Evolutionary conservation across 306 rosid genomes (phyloP).

Genomic region (Trichosanthes truncata): DNA sequence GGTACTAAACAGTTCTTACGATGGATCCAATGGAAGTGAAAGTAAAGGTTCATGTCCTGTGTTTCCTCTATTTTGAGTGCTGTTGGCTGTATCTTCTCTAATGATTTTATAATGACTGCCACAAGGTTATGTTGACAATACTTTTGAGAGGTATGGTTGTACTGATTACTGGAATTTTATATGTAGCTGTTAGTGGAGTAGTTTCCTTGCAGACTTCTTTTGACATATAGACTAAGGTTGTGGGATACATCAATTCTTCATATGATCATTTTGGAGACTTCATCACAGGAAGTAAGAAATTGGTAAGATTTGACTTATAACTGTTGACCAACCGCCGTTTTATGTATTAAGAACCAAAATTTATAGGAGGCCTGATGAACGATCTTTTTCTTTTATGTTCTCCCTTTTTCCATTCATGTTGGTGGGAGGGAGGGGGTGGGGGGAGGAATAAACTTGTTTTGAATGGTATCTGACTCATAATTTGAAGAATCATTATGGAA

Average conservation of each 20-base stretch:
- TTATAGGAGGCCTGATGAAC: background rate
- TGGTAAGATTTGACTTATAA: background rate
- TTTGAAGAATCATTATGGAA: background rate
- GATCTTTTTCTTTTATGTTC: background rate
- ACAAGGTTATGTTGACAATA: conserved; percentile 29
- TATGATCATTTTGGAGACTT: conserved; percentile 9
- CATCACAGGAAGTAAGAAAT: background rate
- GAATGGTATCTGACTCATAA: background rate
- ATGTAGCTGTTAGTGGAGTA: conserved; percentile 10
- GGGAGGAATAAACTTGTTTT: background rate
- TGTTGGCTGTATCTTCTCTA: conserved; percentile 11
- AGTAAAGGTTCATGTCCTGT: conserved; percentile 23
- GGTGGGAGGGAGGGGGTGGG: background rate
- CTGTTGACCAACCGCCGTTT: background rate
- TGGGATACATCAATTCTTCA: background rate
- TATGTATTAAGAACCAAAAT: background rate
- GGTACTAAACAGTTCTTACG: conserved; percentile 10
- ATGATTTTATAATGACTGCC: background rate
- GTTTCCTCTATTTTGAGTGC: conserved; percentile 7
- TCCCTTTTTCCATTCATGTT: background rate
- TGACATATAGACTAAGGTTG: background rate
- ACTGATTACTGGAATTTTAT: conserved; percentile 15
- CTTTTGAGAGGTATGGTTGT: conserved; percentile 39
- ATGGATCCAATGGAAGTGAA: conserved; percentile 18
- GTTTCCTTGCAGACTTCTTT: background rate